Evolutionary conservation across 352 stramenopile species (phyloP).

Genomic region (Chrysophaeum taylorii): DNA sequence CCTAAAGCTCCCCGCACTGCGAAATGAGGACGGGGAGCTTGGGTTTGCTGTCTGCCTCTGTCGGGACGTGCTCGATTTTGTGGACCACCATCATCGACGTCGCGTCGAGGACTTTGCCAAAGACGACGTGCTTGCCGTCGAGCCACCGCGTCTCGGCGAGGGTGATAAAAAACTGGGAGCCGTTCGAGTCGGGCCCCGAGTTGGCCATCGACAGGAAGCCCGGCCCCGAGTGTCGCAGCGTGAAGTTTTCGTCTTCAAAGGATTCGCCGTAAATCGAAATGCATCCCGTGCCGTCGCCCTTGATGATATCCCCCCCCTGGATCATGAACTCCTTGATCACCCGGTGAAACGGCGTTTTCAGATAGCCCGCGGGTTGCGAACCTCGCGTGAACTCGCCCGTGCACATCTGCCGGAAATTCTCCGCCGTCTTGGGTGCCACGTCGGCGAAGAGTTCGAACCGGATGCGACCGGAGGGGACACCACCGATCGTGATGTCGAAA

Average conservation of each 20-base stretch:
- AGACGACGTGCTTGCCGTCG: slow-evolving; percentile 78
- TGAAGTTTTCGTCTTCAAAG: slow-evolving; percentile 61
- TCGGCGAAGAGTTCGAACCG: slow-evolving; percentile 81
- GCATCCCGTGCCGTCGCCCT: slow-evolving; percentile 23
- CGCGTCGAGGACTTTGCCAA: slow-evolving; percentile 71
- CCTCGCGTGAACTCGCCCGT: slow-evolving; percentile 69
- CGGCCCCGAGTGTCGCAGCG: slow-evolving; percentile 56
- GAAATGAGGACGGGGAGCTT: slow-evolving; percentile 69
- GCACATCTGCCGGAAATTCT: slow-evolving; percentile 85
- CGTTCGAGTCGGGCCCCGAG: slow-evolving; percentile 69
- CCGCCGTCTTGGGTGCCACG: slow-evolving; percentile 72
- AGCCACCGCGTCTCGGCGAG: slow-evolving; percentile 74
- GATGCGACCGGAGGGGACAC: slow-evolving; percentile 58
- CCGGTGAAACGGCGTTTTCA: slow-evolving; percentile 66
- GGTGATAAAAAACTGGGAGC: slow-evolving; percentile 80
- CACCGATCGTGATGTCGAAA: slow-evolving; percentile 74
- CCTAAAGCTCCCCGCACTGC: slow-evolving; percentile 74
- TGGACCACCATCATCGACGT: slow-evolving; percentile 66
- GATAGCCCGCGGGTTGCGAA: slow-evolving; percentile 56
- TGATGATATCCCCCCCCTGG: slow-evolving; percentile 21
- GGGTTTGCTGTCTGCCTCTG: slow-evolving; percentile 64
- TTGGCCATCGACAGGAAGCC: slow-evolving; percentile 70
- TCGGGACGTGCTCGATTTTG: slow-evolving; percentile 78
- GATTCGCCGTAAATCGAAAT: slow-evolving; percentile 25
- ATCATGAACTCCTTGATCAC: slow-evolving; percentile 36